Percentiles rank a stretch among this genome's conserved stretches.
These are phyloP conservation scores for Ramicandelaber brevisporus DNA, from an alignment of 192 early-diverging fungal species.

Conservation along the genomic window DNA sequence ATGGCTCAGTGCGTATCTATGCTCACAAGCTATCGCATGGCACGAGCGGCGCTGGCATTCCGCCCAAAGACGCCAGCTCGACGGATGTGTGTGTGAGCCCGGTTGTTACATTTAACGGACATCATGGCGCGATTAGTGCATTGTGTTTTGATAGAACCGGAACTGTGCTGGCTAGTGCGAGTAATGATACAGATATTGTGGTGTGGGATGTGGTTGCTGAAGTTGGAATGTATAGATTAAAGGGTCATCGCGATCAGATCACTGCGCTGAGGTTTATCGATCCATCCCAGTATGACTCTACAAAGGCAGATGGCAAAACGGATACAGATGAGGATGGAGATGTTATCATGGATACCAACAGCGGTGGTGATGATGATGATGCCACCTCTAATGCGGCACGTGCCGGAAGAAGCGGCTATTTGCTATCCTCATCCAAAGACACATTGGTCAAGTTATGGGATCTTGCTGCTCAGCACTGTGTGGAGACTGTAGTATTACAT, in stretches of 20 bases:
- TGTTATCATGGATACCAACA: too few species aligned
- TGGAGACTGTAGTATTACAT: slow-evolving; percentile 80
- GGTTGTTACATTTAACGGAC: slow-evolving; percentile 81
- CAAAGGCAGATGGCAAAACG: not conserved
- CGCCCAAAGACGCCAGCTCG: not conserved
- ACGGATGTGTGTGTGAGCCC: too few species aligned
- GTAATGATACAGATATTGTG: slow-evolving; percentile 80
- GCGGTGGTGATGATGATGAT: not conserved
- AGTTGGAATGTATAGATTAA: slow-evolving; percentile 60
- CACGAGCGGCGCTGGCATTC: too few species aligned
- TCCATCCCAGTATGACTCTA: not conserved
- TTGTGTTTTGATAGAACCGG: slow-evolving; percentile 59
- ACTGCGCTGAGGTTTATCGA: slow-evolving; percentile 43
- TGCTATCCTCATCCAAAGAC: slow-evolving; percentile 85
- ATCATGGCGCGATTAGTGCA: slow-evolving; percentile 62
- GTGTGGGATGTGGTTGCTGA: slow-evolving; percentile 89
- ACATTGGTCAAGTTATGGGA: slow-evolving; percentile 95
- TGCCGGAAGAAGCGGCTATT: slow-evolving; percentile 27
- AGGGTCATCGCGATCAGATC: slow-evolving; percentile 90
- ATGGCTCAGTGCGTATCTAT: slow-evolving; percentile 87
- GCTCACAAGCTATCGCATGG: too few species aligned
- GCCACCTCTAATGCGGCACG: slow-evolving; percentile 9
- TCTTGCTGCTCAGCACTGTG: slow-evolving; percentile 73
- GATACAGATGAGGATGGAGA: slow-evolving; percentile 3
- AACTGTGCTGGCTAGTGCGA: slow-evolving; percentile 66